Base-by-base conservation (phyloP, 305 asterid species). In the Fraxinus platypoda region DNA sequence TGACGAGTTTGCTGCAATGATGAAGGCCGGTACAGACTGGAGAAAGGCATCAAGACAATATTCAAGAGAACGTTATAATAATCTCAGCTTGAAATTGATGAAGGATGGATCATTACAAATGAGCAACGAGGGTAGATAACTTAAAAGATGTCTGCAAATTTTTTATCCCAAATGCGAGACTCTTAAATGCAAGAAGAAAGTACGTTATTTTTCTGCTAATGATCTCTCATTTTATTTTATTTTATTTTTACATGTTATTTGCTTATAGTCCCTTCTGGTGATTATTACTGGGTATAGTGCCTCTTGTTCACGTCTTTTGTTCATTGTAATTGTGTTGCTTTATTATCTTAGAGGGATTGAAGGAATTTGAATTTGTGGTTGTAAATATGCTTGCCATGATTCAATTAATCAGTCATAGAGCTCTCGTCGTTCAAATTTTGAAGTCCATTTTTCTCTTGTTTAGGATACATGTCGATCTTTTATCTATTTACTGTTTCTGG, bases 11-110 rank as follows among this genome's bases (percentile, higher is more conserved):
- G 84, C 90, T 72, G 82, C 88, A 6, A 91, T 91, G 95, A 91
- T 91, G 95, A 91, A 91, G 73, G 80, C 95, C 0, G 95, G 93
- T 15, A 91, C 93, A 4, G 95, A 91, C 41, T 90, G 95, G 93
- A 91, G 95, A 83, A 91, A 91, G 87, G 94, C 94, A 0, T 91
- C 94, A 1, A 84, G 94, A 81, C 94, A 91, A 80, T 91, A 91
- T 84, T 91, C 94, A 26, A 81, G 95, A 54, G 95, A 91, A 74
- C 90, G 95, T 49, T 91, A 91, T 78, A 91, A 90, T 35, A 87
- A 75, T 83, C 92, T 91, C 52, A 91, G 93, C 85, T 88, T 90
- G 88, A 90, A 87, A 74, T 49, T 91, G 88, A 85, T 90, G 82
- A 86, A 88, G 76, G 89, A 88, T 8, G 90, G 87, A 59, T 91